phyloP scores from a whole-genome alignment of 768 basidiomycete genomes.

The Royoungia palumana region DNA sequence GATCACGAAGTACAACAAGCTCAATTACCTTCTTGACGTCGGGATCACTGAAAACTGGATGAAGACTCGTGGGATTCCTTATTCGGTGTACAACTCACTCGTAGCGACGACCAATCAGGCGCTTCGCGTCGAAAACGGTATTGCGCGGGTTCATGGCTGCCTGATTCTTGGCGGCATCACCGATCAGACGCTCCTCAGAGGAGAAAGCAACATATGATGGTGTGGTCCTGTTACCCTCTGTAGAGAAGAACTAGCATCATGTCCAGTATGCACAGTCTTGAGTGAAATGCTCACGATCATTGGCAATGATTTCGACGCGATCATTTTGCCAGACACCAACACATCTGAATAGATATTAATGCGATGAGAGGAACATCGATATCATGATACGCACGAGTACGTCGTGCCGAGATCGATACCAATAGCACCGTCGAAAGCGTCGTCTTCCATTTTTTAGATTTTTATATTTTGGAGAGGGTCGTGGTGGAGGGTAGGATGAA shows the following conservation, averaged over 20 bases:
- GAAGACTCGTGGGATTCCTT: background rate
- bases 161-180: conserved; percentile 98
- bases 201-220: conserved; percentile 99
- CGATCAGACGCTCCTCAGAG: conserved; percentile 92
- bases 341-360: conserved; percentile 54
- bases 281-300: conserved; percentile 68
- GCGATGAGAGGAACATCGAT: conserved; percentile 16
- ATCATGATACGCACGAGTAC: conserved; percentile 67
- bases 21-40: conserved; percentile 78
- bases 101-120: conserved; percentile 95
- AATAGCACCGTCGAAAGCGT: conserved; percentile 88
- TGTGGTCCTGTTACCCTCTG: conserved; percentile 98
- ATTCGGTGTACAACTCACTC: conserved; percentile 53
- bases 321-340: conserved; percentile 99
- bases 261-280: background rate
- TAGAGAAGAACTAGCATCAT: conserved; percentile 2
- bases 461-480: conserved; percentile 33
- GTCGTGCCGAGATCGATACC: conserved; percentile 98
- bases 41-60: conserved; percentile 59
- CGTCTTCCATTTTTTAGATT: conserved; percentile 74
- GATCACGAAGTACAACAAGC: background rate
- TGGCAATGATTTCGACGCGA: conserved; percentile 98
- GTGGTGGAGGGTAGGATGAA: conserved; percentile 31
- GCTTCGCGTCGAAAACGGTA: conserved; percentile 99
- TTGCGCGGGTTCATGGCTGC: conserved; percentile 99